A percentile compares a stretch with the other conserved stretches of the same genome.
Evolutionary conservation across 148 eudicot species (phyloP).

Genomic region (Beta vulgaris): DNA sequence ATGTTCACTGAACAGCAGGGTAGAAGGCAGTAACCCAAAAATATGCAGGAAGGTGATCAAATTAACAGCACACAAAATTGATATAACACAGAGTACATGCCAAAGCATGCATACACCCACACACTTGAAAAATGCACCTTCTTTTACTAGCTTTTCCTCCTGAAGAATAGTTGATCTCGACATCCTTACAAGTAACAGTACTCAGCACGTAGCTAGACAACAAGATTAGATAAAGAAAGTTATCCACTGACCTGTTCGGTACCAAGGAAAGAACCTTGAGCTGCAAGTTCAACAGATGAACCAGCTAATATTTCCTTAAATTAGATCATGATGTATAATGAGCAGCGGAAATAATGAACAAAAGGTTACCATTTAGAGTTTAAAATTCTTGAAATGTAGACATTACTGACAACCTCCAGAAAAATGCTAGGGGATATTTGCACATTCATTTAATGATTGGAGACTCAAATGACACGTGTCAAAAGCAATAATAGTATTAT

Average conservation of each 20-base stretch:
- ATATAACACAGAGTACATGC: neutral
- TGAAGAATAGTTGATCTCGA: no score
- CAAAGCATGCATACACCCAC: neutral
- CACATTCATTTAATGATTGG: neutral
- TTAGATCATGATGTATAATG: neutral
- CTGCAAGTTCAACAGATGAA: neutral
- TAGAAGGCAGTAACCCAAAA: neutral
- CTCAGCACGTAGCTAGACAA: neutral
- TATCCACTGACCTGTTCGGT: no score
- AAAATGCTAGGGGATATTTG: neutral
- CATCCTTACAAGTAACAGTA: neutral
- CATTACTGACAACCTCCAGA: neutral
- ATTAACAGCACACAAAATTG: neutral
- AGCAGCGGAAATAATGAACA: neutral
- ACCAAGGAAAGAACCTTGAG: neutral
- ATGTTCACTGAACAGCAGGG: neutral
- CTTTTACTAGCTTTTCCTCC: neutral
- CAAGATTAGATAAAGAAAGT: neutral
- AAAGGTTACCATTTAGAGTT: neutral
- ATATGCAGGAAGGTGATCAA: neutral
- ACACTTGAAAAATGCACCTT: neutral
- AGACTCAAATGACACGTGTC: neutral
- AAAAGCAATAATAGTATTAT: slow-evolving; percentile 11
- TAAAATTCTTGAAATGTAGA: neutral
- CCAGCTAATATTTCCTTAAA: neutral